Percentiles rank a stretch among this genome's conserved stretches.
phyloP scores from a whole-genome alignment of 768 basidiomycete genomes.

The Tricholoma terreum region DNA sequence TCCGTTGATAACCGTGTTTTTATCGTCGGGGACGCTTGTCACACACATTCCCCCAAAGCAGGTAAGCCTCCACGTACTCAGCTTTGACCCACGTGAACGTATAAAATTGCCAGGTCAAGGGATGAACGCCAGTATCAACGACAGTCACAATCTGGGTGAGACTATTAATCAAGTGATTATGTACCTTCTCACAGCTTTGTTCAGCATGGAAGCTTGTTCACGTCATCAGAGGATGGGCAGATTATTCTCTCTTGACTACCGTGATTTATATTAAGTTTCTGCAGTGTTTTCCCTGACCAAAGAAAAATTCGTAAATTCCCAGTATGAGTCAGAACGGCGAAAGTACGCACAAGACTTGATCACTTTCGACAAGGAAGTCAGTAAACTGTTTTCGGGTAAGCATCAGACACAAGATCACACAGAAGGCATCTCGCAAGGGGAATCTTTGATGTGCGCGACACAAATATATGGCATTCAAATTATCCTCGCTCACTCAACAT shows the following conservation, averaged over 20 bases:
- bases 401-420: constrained; percentile 45
- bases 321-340: constrained; percentile 71
- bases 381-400: constrained; percentile 66
- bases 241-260: constrained; percentile 46
- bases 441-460: constrained; percentile 43
- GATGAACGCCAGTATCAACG: constrained; percentile 77
- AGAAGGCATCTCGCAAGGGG: constrained; percentile 51
- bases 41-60: constrained; percentile 66
- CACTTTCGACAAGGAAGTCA: constrained; percentile 62
- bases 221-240: constrained; percentile 57
- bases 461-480: too few species aligned
- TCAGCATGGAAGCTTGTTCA: constrained; percentile 60
- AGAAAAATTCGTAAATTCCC: not conserved
- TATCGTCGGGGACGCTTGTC: constrained; percentile 76
- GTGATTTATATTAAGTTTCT: constrained; percentile 28
- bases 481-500: not conserved
- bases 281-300: not conserved
- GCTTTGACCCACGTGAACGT: not conserved
- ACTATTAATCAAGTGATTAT: not conserved
- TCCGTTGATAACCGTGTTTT: constrained; percentile 62
- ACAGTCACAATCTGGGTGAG: constrained; percentile 66
- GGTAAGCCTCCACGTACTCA: constrained; percentile 29
- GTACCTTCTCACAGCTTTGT: not conserved
- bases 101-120: constrained; percentile 50
- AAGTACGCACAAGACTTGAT: constrained; percentile 73